Percentiles rank a stretch among this genome's conserved stretches.
Conservation (phyloP, 495 filamentous ascomycete genomes). For the Lasiosphaeria ovina region DNA sequence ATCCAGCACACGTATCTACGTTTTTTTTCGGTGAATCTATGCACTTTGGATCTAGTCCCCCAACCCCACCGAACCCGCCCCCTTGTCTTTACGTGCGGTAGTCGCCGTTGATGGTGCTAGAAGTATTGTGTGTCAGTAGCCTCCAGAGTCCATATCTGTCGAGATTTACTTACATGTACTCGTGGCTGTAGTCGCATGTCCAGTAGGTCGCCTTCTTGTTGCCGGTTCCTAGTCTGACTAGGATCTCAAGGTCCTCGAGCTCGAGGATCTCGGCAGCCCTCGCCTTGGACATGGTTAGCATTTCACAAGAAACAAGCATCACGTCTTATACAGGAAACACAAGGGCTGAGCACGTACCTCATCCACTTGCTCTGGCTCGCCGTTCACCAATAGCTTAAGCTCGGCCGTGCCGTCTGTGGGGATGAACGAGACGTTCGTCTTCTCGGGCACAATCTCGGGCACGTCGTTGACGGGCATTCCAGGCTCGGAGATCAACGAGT, state of each 20-base stretch:
- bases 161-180: slow-evolving; percentile 64
- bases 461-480: slow-evolving; percentile 55
- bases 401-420: slow-evolving; percentile 78
- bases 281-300: slow-evolving; percentile 27
- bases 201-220: slow-evolving; percentile 79
- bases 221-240: slow-evolving; percentile 69
- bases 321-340: background rate
- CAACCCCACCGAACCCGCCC: background rate
- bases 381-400: slow-evolving; percentile 81
- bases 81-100: slow-evolving; percentile 63
- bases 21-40: too few relatives aligned
- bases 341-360: slow-evolving; percentile 45
- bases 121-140: slow-evolving; percentile 10
- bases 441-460: slow-evolving; percentile 68
- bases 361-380: slow-evolving; percentile 91
- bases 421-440: slow-evolving; percentile 88
- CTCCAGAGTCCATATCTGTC: background rate
- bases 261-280: slow-evolving; percentile 84
- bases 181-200: slow-evolving; percentile 98
- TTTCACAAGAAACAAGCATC: background rate
- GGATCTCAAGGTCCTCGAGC: slow-evolving; percentile 79
- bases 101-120: slow-evolving; percentile 82
- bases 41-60: background rate
- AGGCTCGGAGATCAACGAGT: slow-evolving; percentile 68
- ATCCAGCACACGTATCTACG: too few relatives aligned